phyloP scores from a whole-genome alignment of 805 yeast species.

The Wickerhamiella bombiphila region DNA sequence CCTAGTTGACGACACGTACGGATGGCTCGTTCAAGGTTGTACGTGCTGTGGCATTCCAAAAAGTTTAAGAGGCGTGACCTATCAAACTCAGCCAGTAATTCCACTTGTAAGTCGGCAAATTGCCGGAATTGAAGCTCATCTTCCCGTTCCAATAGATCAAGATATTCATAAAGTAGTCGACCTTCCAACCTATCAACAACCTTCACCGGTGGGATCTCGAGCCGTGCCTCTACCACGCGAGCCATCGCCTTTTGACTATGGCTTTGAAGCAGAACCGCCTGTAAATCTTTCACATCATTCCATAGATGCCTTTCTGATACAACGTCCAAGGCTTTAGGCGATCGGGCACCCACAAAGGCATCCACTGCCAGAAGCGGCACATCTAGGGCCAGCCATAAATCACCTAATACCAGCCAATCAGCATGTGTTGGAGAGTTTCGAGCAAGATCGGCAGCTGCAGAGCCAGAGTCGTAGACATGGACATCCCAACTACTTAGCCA shows the following conservation, averaged over 20 bases:
- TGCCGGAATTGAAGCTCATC: slow-evolving; percentile 43
- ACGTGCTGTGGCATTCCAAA: slow-evolving; percentile 38
- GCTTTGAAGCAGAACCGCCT: neutral
- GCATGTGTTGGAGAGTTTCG: slow-evolving; percentile 21
- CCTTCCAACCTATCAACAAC: slow-evolving; percentile 34
- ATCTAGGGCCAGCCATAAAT: slow-evolving; percentile 40
- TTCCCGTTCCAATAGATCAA: slow-evolving; percentile 39
- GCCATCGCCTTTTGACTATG: slow-evolving; percentile 7
- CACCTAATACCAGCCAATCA: slow-evolving; percentile 19
- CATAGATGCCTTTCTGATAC: slow-evolving; percentile 52
- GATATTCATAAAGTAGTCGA: slow-evolving; percentile 38
- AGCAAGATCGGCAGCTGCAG: slow-evolving; percentile 24
- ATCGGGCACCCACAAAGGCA: slow-evolving; percentile 45
- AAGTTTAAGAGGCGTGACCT: slow-evolving; percentile 42
- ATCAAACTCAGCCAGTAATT: slow-evolving; percentile 50
- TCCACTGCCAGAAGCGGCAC: slow-evolving; percentile 50
- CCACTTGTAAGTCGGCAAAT: slow-evolving; percentile 54
- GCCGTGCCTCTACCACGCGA: slow-evolving; percentile 6
- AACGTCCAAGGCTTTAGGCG: slow-evolving; percentile 40
- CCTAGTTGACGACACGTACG: slow-evolving; percentile 40
- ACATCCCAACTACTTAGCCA: slow-evolving; percentile 45
- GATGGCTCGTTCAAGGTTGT: slow-evolving; percentile 59
- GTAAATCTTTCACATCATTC: slow-evolving; percentile 21
- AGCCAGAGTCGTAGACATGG: slow-evolving; percentile 37
- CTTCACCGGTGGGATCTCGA: slow-evolving; percentile 39